Evolutionary conservation across 306 rosid species (phyloP).

Genomic region (Cajanus cajan): DNA sequence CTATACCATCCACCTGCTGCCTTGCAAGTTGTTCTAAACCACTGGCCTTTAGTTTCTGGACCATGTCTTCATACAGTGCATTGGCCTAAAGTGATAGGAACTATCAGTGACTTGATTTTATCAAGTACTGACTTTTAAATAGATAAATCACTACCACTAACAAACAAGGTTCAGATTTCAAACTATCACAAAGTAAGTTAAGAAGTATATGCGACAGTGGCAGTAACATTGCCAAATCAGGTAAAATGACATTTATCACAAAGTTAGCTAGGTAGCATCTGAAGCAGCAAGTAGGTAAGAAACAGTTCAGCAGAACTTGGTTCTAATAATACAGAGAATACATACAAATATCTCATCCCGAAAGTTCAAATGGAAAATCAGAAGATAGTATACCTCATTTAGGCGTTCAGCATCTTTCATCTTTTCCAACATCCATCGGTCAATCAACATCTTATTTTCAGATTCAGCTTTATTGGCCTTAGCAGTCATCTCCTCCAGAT

Average conservation of each 20-base stretch:
- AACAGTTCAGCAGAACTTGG: not conserved
- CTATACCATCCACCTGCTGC: conserved; percentile 98
- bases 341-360: conserved; percentile 5
- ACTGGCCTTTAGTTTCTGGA: conserved; percentile 69
- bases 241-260: conserved; percentile 7
- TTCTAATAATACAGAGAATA: conserved; percentile 12
- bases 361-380: not conserved
- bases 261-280: not conserved
- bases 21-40: conserved; percentile 88
- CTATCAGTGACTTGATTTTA: not conserved
- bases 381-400: conserved; percentile 65
- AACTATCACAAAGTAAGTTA: not conserved
- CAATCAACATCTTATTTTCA: conserved; percentile 88
- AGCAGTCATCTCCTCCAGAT: conserved; percentile 60
- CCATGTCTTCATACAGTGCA: conserved; percentile 87
- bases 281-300: not conserved
- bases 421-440: conserved; percentile 96
- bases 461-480: conserved; percentile 75
- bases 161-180: not conserved
- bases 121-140: conserved; percentile 1
- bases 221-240: not conserved
- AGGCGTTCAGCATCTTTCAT: conserved; percentile 99
- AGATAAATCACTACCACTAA: not conserved
- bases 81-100: conserved; percentile 61
- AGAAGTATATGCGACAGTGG: not conserved